Percentiles rank a stretch among this genome's conserved stretches.
These are phyloP conservation scores for Fusarium sp. DNA, from an alignment of 2,329 filamentous ascomycete species.

Conservation along the genomic window DNA sequence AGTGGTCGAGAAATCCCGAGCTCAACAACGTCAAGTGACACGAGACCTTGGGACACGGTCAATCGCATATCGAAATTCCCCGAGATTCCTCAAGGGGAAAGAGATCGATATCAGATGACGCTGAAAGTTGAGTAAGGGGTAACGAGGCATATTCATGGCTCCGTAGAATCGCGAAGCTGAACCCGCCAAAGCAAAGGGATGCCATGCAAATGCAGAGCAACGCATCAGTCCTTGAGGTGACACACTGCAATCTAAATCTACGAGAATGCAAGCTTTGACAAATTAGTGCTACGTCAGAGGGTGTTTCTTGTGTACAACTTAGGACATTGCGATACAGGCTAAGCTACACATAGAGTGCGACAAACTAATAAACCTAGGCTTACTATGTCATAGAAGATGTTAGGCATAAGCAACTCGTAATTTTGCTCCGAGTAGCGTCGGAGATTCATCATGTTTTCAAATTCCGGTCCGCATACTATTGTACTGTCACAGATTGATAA, in stretches of 20 bases:
- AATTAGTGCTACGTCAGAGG: conserved; percentile 20
- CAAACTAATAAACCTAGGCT: not conserved
- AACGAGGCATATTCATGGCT: conserved; percentile 32
- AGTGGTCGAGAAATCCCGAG: conserved; percentile 9
- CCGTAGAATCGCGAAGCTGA: conserved; percentile 36
- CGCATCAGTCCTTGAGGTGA: conserved; percentile 15
- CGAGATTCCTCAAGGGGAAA: conserved; percentile 25
- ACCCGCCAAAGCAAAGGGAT: conserved; percentile 32
- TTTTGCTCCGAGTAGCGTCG: conserved; percentile 21
- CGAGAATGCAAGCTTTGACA: conserved; percentile 12
- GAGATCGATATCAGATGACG: conserved; percentile 30
- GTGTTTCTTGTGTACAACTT: not conserved
- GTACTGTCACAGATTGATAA: conserved; percentile 23
- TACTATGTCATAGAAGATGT: not conserved
- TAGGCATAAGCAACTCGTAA: conserved; percentile 23
- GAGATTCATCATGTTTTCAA: conserved; percentile 15
- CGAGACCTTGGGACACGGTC: conserved; percentile 14
- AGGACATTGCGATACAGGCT: not conserved
- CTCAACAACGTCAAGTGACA: conserved; percentile 32
- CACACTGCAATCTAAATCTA: conserved; percentile 30
- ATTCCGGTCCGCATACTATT: not conserved
- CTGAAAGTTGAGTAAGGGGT: conserved; percentile 12
- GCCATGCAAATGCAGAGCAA: conserved; percentile 24
- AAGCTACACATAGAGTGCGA: not conserved
- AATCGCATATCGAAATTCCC: conserved; percentile 9